Evolutionary conservation across 306 rosid species (phyloP), one percentile per base, ranked within the genome.

Genomic region (Cicer bijugum): DNA sequence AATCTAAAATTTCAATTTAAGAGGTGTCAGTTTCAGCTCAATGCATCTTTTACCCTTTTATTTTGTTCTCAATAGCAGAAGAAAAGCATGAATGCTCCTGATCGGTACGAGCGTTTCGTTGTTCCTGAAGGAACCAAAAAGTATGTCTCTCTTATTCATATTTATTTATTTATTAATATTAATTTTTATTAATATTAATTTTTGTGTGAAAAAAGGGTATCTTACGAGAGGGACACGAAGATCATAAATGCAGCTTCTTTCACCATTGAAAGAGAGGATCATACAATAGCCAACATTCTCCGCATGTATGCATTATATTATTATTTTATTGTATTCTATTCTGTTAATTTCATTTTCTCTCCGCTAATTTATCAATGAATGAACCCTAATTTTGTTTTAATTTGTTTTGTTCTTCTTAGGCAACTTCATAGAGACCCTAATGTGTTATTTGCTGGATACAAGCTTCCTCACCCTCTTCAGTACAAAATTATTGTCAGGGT

Each of bases 121-220:
- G 96, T 93, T 3, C 98, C 97, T 0, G 94, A 94, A 77, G 98
- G 97, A 75, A 86, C 94, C 70, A 91, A 94, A 79, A 91, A 91
- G 96, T 66, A 15, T 35, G 6, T 1, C 3, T 47, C 10, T 48
- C 37, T 33, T 19, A 53, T 17, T 53, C 12, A 3, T 60, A n/a
- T 17, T 50, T 48, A 19, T 2, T 77, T 6, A 52, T 16, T 16
- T 16, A 16, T 16, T 16, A 16, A 16, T 16, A 16, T 16, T 16
- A 16, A 16, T 16, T 16, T 7, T 9, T 11, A 15, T 1, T 2
- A 11, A 28, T 2, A 9, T 5, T 47, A 10, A 7, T 51, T 57
- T 48, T 12, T 8, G 1, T 16, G 33, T 28, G 33, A 12, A 1
- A 5, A 58, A 44, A 93, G 95, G 96, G 98, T 94, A 12, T 91